Evolutionary conservation across 768 basidiomycete genomes (phyloP), one percentile per base, ranked within the genome.

Genomic region (Pisolithus marmoratus): DNA sequence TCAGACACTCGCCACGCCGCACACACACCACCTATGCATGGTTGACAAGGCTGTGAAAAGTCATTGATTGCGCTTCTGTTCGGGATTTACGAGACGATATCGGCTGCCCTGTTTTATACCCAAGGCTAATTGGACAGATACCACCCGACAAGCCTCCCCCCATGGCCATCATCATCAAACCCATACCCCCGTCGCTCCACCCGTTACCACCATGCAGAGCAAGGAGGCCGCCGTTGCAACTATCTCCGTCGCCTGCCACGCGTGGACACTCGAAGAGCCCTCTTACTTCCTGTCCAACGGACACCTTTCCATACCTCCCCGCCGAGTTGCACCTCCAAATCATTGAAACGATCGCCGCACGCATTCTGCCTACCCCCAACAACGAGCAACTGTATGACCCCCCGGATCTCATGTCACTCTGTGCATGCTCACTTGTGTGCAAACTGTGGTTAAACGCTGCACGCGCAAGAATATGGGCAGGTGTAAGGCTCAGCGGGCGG

Each of bases 251-350:
- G 26, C 19, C 23, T 4, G 11, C 15, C 15, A 11, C 15, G 23
- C 12, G 15, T 23, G 42, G 42, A 43, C 9, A 43, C 8, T 12
- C 15, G 15, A 11, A 24, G 42, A 26, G 23, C 15, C 3, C 6
- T 26, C 11, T 15, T 24, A 24, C 23, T 15, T 9, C 22, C 45
- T 27, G 29, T 27, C 45, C 45, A n/a, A 26, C 45, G 17, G 27
- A 29, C n/a, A 9, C 44, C 4, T 54, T 45, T 48, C 61, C 60
- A 29, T 52, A 58, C 17, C 57, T 67, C 31, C 66, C 66, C 15
- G 56, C 63, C 22, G 67, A 69, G 52, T 55, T 67, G 36, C 63
- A 69, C 27, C 59, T 69, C 38, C 56, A 60, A 36, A 60, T 67
- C 51, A 63, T 67, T 37, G 63, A 69, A 24, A 48, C 52, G 44